A percentile compares a stretch with the other conserved stretches of the same genome.
Evolutionary conservation across 1,284 basidiomycete species (phyloP).

Genomic region (Ganoderma sp.): DNA sequence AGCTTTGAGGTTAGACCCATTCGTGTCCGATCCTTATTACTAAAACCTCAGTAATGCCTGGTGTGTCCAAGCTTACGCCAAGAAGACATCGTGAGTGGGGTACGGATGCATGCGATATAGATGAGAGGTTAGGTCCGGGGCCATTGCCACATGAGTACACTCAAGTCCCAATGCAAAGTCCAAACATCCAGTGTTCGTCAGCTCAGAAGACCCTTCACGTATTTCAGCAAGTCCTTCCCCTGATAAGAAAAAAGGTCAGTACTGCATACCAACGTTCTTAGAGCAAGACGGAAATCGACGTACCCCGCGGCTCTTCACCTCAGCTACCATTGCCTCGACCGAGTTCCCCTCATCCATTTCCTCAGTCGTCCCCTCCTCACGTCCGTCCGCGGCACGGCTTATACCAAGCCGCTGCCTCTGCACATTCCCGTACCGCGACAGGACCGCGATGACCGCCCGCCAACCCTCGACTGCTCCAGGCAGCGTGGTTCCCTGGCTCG

Average conservation of each 20-base stretch:
- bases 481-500: constrained; percentile 39
- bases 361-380: constrained; percentile 19
- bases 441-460: constrained; percentile 71
- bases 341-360: constrained; percentile 51
- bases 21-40: background rate
- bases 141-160: background rate
- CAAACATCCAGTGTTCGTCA: constrained; percentile 37
- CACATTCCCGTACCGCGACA: constrained; percentile 66
- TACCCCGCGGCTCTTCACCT: constrained; percentile 74
- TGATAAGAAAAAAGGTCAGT: constrained; percentile 37
- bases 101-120: background rate
- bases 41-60: background rate
- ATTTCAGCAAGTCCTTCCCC: constrained; percentile 74
- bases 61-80: background rate
- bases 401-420: constrained; percentile 57
- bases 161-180: constrained; percentile 4
- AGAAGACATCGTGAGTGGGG: no score
- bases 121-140: no score
- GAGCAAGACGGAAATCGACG: constrained; percentile 38
- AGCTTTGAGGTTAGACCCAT: no score
- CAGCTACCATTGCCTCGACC: constrained; percentile 74
- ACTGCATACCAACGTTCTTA: background rate
- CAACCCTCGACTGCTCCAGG: constrained; percentile 69
- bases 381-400: constrained; percentile 17
- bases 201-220: constrained; percentile 71